A percentile compares a stretch with the other conserved stretches of the same genome.
These are phyloP conservation scores for Mycena maculata DNA, from an alignment of 768 basidiomycete genomes.

Conservation along the genomic window DNA sequence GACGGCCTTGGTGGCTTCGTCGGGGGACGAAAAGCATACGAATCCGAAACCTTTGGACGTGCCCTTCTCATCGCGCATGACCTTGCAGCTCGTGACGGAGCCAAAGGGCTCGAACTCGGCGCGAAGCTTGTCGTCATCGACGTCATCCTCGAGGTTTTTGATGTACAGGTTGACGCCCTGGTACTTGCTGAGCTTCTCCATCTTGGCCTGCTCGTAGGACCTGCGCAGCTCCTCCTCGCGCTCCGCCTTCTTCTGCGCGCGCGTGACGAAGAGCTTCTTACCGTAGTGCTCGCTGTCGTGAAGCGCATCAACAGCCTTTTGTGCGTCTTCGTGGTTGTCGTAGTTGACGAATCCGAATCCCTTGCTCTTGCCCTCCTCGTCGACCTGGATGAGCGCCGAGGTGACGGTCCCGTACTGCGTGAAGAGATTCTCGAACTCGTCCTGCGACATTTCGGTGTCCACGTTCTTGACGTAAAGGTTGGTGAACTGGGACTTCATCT, in stretches of 20 bases:
- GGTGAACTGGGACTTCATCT: slow-evolving; percentile 97
- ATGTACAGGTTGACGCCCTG: slow-evolving; percentile 99
- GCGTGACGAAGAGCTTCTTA: slow-evolving; percentile 92
- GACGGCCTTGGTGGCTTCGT: slow-evolving; percentile 99
- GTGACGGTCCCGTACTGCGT: slow-evolving; percentile 82
- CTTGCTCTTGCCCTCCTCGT: slow-evolving; percentile 92
- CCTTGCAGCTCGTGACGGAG: slow-evolving; percentile 97
- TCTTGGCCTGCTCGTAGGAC: slow-evolving; percentile 94
- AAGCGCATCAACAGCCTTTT: slow-evolving; percentile 87
- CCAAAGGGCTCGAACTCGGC: slow-evolving; percentile 97
- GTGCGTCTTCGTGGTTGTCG: slow-evolving; percentile 92
- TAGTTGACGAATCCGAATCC: slow-evolving; percentile 99
- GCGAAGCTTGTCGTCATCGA: slow-evolving; percentile 97
- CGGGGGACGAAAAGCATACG: slow-evolving; percentile 98
- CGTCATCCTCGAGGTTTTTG: slow-evolving; percentile 99
- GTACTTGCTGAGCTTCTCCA: slow-evolving; percentile 98
- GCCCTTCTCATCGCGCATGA: slow-evolving; percentile 97
- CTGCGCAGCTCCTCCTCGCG: slow-evolving; percentile 96
- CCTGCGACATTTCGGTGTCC: slow-evolving; percentile 83
- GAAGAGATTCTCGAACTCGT: slow-evolving; percentile 90
- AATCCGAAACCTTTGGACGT: slow-evolving; percentile 98
- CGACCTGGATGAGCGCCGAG: slow-evolving; percentile 85
- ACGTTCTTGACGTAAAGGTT: slow-evolving; percentile 99
- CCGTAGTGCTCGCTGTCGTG: slow-evolving; percentile 88
- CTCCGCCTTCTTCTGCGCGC: slow-evolving; percentile 98